A percentile compares a stretch with the other conserved stretches of the same genome.
These are phyloP conservation scores for Metschnikowia continentalis DNA, from an alignment of 805 yeast species.

Conservation along the genomic window DNA sequence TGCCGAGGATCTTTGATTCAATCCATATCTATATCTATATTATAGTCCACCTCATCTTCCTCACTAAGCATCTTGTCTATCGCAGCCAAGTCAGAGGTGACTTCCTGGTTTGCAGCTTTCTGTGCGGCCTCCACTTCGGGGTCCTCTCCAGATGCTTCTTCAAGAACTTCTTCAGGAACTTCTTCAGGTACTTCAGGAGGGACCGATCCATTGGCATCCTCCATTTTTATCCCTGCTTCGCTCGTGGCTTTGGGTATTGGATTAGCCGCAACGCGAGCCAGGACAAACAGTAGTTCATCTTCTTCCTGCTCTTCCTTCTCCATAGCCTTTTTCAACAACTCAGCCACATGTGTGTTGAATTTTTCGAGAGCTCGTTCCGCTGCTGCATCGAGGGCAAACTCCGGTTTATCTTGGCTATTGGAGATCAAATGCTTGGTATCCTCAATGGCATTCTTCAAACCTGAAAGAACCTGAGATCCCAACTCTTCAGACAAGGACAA, in stretches of 20 bases:
- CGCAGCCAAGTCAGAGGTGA: slow-evolving; percentile 19
- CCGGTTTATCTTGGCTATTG: slow-evolving; percentile 20
- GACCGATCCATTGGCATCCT: neutral
- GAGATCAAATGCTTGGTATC: slow-evolving; percentile 29
- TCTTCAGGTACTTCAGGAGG: neutral
- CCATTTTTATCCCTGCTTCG: neutral
- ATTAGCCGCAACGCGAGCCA: neutral
- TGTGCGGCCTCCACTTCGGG: neutral
- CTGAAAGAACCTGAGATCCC: slow-evolving; percentile 27
- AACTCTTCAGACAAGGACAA: slow-evolving; percentile 32
- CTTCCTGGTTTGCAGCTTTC: neutral
- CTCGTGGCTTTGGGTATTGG: neutral
- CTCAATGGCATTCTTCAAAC: slow-evolving; percentile 30
- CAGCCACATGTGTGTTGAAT: slow-evolving; percentile 25
- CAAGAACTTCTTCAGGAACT: neutral
- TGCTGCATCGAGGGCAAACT: slow-evolving; percentile 30
- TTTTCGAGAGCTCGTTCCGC: slow-evolving; percentile 30
- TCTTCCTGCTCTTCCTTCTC: slow-evolving; percentile 15
- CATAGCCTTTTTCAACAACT: slow-evolving; percentile 22
- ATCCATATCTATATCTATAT: slow-evolving; percentile 22
- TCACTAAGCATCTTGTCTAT: slow-evolving; percentile 36
- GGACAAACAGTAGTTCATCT: slow-evolving; percentile 6
- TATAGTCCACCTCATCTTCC: slow-evolving; percentile 37
- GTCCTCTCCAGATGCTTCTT: neutral
- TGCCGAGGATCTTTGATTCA: neutral